Evolutionary conservation across 2,329 filamentous ascomycete species (phyloP), one percentile per base, ranked within the genome.

Genomic region (Berkeleyomyces basicola): DNA sequence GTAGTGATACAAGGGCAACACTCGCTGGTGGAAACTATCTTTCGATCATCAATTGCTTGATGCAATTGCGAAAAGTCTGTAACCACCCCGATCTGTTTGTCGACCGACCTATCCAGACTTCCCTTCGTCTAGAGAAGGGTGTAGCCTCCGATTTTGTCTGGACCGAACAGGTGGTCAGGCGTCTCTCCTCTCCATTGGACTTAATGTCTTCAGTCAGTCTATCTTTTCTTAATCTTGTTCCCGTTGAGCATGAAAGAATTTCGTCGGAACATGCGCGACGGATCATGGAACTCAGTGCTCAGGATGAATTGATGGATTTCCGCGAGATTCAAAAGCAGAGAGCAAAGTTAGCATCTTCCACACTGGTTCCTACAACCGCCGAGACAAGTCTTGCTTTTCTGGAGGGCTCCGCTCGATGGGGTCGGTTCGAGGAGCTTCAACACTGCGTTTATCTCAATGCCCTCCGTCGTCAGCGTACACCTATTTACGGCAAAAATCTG

Each of bases 21-120:
- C 77, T 99, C 16, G 83, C 89, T 2, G 95, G 89, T 1, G 93
- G 93, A 37, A 99, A 97, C 69, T 96, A 96, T 71, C 83, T 99
- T 66, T 96, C 90, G 16, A 96, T 99, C 71, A 97, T 97, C 74
- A 96, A 96, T 71, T 97, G 95, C 72, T 76, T 99, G 60, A 96
- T 99, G 90, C 93, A 96, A 71, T 78, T 99, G 61, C 85, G 93
- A 58, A 96, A 97, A 72, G 95, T 99, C 60, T 99, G 93, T 79
- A 99, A 99, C 68, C 93, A 99, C 70, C 95, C 93, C 0, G 93
- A 99, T 73, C 79, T 99, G 7, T 99, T 99, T 69, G 88, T 97
- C 68, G 95, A 95, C 64, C 84, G 93, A 14, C 91, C 90, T 0
- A 97, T 99, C 69, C 93, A 95, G 74, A 99, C 92, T 0, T 97